Percentiles rank a stretch among this genome's conserved stretches.
Conservation (phyloP, 768 basidiomycete genomes). For the Lyophyllum atratum region DNA sequence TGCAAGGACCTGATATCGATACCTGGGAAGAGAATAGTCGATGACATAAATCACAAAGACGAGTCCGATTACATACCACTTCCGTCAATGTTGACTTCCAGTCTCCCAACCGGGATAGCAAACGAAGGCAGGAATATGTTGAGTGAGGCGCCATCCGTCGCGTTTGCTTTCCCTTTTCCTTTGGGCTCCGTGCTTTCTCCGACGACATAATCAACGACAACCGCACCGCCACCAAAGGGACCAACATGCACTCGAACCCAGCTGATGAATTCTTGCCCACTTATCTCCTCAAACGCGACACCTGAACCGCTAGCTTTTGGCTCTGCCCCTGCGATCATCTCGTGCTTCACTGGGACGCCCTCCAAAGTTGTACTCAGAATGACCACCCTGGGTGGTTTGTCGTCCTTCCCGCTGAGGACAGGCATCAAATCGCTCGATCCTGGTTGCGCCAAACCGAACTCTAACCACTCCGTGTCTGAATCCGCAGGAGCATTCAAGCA, state of each 20-base stretch:
- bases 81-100: constrained; percentile 62
- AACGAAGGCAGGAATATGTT: constrained; percentile 72
- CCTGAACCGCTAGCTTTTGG: constrained; percentile 34
- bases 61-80: constrained; percentile 43
- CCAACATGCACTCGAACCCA: constrained; percentile 68
- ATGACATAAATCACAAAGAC: not conserved
- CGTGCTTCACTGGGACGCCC: constrained; percentile 63
- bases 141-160: constrained; percentile 30
- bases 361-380: constrained; percentile 64
- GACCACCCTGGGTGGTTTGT: constrained; percentile 45
- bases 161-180: constrained; percentile 38
- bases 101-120: constrained; percentile 61
- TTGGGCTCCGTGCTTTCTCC: constrained; percentile 25
- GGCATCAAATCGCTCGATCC: constrained; percentile 19
- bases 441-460: constrained; percentile 69
- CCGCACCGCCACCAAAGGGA: constrained; percentile 46
- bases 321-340: constrained; percentile 46
- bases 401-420: constrained; percentile 10
- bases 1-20: constrained; percentile 43
- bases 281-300: constrained; percentile 53
- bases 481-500: constrained; percentile 57
- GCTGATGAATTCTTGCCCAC: constrained; percentile 58
- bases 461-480: constrained; percentile 69
- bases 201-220: constrained; percentile 71
- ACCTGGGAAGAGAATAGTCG: constrained; percentile 29